These are phyloP conservation scores for Cutaneotrichosporon dermatis DNA, from an alignment of 1,284 basidiomycete species.

Conservation along the genomic window DNA sequence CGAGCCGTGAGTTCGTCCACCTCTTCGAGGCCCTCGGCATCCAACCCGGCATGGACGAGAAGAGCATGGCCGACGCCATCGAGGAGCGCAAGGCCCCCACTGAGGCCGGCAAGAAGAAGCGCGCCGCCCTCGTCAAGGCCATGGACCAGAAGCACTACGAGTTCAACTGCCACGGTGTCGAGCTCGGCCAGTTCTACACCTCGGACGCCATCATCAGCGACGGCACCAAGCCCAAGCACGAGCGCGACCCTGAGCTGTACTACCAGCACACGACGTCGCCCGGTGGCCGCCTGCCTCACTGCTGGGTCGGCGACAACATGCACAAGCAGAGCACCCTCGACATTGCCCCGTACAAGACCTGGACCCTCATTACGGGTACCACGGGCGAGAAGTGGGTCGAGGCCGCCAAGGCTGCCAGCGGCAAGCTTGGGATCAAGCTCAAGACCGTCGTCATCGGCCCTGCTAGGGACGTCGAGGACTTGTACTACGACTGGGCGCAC, in stretches of 20 bases:
- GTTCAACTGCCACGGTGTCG: slow-evolving; percentile 20
- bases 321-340: slow-evolving; percentile 14
- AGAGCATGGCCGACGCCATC: slow-evolving; percentile 17
- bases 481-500: slow-evolving; percentile 20
- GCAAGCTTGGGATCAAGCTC: slow-evolving; percentile 6
- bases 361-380: slow-evolving; percentile 15
- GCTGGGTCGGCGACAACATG: slow-evolving; percentile 9
- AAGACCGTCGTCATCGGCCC: slow-evolving; percentile 13
- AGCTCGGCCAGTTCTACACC: slow-evolving; percentile 20
- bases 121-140: slow-evolving; percentile 12
- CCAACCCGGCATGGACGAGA: slow-evolving; percentile 13
- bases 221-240: slow-evolving; percentile 9
- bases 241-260: slow-evolving; percentile 15
- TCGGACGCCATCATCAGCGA: slow-evolving; percentile 7
- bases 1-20: slow-evolving; percentile 15
- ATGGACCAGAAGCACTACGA: slow-evolving; percentile 20
- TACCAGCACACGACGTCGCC: slow-evolving; percentile 10
- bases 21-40: slow-evolving; percentile 18
- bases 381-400: slow-evolving; percentile 7
- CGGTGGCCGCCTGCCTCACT: slow-evolving; percentile 14
- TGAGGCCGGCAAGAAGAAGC: slow-evolving; percentile 9
- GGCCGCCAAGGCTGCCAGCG: not conserved
- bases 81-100: slow-evolving; percentile 19
- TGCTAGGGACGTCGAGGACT: slow-evolving; percentile 12
- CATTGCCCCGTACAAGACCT: slow-evolving; percentile 9